phyloP scores from a whole-genome alignment of 371 early-diverging fungal species.

The Mortierella sp. region DNA sequence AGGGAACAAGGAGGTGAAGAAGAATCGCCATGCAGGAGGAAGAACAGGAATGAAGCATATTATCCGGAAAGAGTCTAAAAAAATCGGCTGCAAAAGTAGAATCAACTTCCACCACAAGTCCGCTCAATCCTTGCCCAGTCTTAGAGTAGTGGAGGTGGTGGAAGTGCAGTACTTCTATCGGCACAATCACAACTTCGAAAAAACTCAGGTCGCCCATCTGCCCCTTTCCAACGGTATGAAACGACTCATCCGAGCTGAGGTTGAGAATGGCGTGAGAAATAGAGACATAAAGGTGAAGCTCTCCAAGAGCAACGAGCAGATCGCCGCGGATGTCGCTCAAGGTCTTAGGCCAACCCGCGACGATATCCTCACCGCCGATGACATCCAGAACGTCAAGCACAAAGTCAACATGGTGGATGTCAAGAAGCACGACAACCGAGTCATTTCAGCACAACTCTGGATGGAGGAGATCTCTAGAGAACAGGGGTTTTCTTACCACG shows the following conservation, averaged over 20 bases:
- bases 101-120: slow-evolving; percentile 2
- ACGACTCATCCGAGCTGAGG: not conserved
- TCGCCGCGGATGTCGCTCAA: not conserved
- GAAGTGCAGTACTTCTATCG: not conserved
- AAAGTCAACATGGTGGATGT: not conserved
- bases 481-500: not conserved
- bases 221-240: not conserved
- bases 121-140: not conserved
- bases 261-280: not conserved
- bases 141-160: not conserved
- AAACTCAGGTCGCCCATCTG: not conserved
- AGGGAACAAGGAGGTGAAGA: not conserved
- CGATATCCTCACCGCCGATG: not conserved
- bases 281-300: not conserved
- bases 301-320: not conserved
- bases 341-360: not conserved
- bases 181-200: not conserved
- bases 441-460: not conserved
- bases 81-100: not conserved
- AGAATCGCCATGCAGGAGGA: not conserved
- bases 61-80: not conserved
- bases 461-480: not conserved
- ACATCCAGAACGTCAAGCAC: not conserved
- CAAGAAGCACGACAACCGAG: not conserved
- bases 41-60: not conserved